These are phyloP conservation scores for Metschnikowia similis DNA, from an alignment of 805 yeast species.

Conservation along the genomic window DNA sequence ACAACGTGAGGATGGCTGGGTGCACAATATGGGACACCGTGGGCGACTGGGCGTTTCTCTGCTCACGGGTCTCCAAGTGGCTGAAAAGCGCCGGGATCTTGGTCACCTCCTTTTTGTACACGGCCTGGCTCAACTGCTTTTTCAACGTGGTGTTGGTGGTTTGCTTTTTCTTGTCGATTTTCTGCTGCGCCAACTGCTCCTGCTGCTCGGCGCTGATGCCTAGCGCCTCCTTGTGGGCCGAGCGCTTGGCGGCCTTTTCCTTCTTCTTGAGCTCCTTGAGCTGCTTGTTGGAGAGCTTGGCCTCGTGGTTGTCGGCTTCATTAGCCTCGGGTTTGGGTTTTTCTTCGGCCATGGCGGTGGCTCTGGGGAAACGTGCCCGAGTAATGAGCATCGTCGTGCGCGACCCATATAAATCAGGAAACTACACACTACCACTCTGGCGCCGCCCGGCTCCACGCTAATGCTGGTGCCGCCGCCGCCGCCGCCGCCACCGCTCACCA, in stretches of 20 bases:
- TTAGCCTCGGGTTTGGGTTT: background rate
- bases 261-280: conserved; percentile 81
- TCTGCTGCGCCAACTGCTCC: conserved; percentile 38
- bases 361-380: background rate
- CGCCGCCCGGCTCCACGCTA: too few relatives aligned
- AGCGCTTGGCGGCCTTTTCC: conserved; percentile 89
- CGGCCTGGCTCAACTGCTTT: conserved; percentile 51
- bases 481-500: too few relatives aligned
- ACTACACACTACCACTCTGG: too few relatives aligned
- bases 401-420: background rate
- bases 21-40: conserved; percentile 70
- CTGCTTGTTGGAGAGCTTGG: conserved; percentile 63
- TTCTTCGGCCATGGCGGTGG: conserved; percentile 10
- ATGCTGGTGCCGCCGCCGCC: too few relatives aligned
- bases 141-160: conserved; percentile 46
- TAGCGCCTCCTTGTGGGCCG: conserved; percentile 73
- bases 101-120: conserved; percentile 39
- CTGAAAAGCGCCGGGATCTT: conserved; percentile 67
- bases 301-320: conserved; percentile 5
- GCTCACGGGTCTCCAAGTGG: conserved; percentile 76
- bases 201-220: conserved; percentile 51
- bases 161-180: conserved; percentile 38
- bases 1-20: conserved; percentile 74
- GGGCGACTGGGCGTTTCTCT: conserved; percentile 55
- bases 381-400: background rate